Base-by-base conservation (phyloP, 345 rosid genomes). In the Eucalyptus polybractea region DNA sequence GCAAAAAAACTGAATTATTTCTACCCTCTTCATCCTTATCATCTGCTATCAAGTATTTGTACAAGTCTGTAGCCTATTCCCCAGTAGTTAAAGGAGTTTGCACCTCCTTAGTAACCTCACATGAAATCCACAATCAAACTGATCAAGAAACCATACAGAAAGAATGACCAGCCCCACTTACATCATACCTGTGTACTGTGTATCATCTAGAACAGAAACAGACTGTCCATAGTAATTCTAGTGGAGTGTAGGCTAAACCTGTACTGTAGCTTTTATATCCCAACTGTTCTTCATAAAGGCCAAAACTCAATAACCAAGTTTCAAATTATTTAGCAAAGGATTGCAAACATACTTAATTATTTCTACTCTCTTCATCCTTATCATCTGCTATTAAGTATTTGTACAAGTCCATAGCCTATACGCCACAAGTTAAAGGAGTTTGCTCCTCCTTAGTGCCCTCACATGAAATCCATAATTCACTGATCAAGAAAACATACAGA, bases 221-320 rank as follows among this genome's bases (percentile, higher is more conserved):
- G 40, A 93, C 94, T 31, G 93, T 93, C 87, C 92, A 90, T 85
- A 93, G 87, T 89, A 92, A 93, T 56, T 93, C 94, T 2, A 93
- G 95, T 37, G 94, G 94, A 87, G 95, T 93, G 86, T 92, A 93
- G 45, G 95, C 95, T 89, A 93, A 91, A 86, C 93, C 90, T 2
- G 94, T 93, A 88, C 95, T 92, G 58, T 93, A 93, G 87, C 94
- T 93, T 90, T 93, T 93, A 94, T 94, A 89, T 93, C 93, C 89
- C 95, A 88, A 62, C 95, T 93, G 87, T 93, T 93, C 91, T 93
- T 93, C 93, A 92, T 93, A 45, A 93, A 93, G 92, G 29, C 93
- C 95, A 87, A 93, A 93, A 91, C 93, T 91, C 67, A 93, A 93
- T 15, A 93, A 92, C 90, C 94, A 90, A 8, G 93, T 12, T 29